Evolutionary conservation across 148 eudicot genomes (phyloP), one percentile per base, ranked within the genome.

Genomic region (Vaccinium darrowii): DNA sequence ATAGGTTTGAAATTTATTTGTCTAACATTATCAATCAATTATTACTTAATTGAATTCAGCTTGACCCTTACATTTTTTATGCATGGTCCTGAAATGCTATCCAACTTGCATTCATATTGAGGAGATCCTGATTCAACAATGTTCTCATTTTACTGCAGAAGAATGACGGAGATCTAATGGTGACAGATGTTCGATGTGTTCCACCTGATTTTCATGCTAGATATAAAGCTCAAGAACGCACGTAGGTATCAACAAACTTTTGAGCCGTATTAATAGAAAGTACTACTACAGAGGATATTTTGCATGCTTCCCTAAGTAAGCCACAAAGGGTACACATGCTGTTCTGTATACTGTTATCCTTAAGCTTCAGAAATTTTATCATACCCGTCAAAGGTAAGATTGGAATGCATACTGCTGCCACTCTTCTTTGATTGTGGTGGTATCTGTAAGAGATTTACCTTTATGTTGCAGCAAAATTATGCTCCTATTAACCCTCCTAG

Each of bases 161-260:
- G 87, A 91, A 86, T 83, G 92, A 90, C 80, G 93, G 93, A 87
- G 99, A 97, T 84, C 87, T 97, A 33, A 84, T 67, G 89, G 89
- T 97, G 81, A 84, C 89, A 80, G 99, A 97, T 89, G 95, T 92
- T 83, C 91, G 94, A 76, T 88, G 91, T 88, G 95, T 97, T 81
- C 87, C 98, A 71, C 84, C 92, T 85, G 90, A 92, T 90, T 97
- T 97, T 88, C 98, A 97, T 90, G 91, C 99, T 78, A 93, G 99
- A 88, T 93, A 89, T 85, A 95, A 89, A 91, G 99, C 99, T 87
- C 93, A 83, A 88, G 99, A 97, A 88, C 98, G 99, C 90, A 95
- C 94, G 99, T 97, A 94, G 91, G 99, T 93, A 91, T 88, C 95
- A 90, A 53, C 74, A 77, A 56, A 19, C 33, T 65, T 83, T 60